These are phyloP conservation scores for Talinum fruticosum DNA, from an alignment of 148 eudicot species.

Conservation along the genomic window DNA sequence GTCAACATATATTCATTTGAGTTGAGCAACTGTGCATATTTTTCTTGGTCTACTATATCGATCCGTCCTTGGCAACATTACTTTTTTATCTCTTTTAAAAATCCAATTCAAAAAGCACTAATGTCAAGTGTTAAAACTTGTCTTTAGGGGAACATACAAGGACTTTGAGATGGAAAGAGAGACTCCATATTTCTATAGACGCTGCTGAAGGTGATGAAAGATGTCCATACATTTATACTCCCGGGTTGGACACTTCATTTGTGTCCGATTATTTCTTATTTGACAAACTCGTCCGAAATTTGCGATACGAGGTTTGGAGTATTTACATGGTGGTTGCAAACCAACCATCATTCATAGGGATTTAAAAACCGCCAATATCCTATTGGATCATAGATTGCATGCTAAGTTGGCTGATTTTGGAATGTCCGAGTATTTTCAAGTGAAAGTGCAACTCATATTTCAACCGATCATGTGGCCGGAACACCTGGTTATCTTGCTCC, in stretches of 20 bases:
- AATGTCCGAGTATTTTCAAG: constrained; percentile 29
- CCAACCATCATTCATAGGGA: constrained; percentile 40
- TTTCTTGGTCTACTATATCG: no score
- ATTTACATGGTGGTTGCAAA: constrained; percentile 36
- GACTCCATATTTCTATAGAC: constrained; percentile 20
- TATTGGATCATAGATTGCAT: constrained; percentile 20
- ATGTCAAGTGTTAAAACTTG: neutral
- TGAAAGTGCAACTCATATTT: constrained; percentile 18
- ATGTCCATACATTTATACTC: neutral
- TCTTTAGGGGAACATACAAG: neutral
- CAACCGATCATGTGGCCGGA: constrained; percentile 26
- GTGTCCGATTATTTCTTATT: neutral
- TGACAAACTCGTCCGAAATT: neutral
- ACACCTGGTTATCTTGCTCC: constrained; percentile 43
- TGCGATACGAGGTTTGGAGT: constrained; percentile 35
- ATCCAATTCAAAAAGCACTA: neutral
- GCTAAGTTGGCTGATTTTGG: constrained; percentile 50
- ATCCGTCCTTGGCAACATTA: no score
- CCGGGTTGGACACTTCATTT: neutral
- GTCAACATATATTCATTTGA: no score
- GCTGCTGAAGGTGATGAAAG: constrained; percentile 18
- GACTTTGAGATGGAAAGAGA: constrained; percentile 13
- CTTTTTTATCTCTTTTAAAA: neutral
- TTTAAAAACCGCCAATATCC: constrained; percentile 37
- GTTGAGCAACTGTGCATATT: no score